These are phyloP conservation scores for Cucurbita pepo DNA, from an alignment of 306 rosid genomes.

Conservation along the genomic window DNA sequence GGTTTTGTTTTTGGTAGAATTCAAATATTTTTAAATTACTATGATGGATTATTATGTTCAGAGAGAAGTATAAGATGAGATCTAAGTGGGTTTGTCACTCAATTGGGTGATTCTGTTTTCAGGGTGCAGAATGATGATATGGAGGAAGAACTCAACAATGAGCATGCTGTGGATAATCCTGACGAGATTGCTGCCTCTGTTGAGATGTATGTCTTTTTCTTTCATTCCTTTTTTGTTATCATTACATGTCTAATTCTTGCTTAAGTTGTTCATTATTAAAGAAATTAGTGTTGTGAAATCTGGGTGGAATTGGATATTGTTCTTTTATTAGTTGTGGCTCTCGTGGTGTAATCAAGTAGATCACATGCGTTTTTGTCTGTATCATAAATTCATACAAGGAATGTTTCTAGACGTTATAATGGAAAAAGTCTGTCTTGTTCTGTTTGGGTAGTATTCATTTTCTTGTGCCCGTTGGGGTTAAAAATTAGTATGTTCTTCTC, in stretches of 20 bases:
- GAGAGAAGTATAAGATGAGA: neutral
- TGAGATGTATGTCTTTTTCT: slow-evolving; percentile 44
- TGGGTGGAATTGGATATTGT: neutral
- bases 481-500: neutral
- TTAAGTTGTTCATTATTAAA: neutral
- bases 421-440: neutral
- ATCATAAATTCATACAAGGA: neutral
- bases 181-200: slow-evolving; percentile 42
- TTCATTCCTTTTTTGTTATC: neutral
- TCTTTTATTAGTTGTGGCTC: too few relatives aligned
- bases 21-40: too few relatives aligned
- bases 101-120: slow-evolving; percentile 4
- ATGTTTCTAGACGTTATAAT: neutral
- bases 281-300: neutral
- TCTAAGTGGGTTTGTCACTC: neutral
- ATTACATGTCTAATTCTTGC: neutral
- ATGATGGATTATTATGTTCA: neutral
- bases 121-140: slow-evolving; percentile 26
- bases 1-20: too few relatives aligned
- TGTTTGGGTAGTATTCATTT: neutral
- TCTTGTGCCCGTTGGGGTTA: neutral
- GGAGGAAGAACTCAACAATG: slow-evolving; percentile 6
- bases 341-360: neutral
- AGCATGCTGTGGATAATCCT: slow-evolving; percentile 37
- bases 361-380: neutral